Evolutionary conservation across 495 filamentous ascomycete genomes (phyloP), one percentile per base, ranked within the genome.

Genomic region (Hyphodiscus hymeniophilus): DNA sequence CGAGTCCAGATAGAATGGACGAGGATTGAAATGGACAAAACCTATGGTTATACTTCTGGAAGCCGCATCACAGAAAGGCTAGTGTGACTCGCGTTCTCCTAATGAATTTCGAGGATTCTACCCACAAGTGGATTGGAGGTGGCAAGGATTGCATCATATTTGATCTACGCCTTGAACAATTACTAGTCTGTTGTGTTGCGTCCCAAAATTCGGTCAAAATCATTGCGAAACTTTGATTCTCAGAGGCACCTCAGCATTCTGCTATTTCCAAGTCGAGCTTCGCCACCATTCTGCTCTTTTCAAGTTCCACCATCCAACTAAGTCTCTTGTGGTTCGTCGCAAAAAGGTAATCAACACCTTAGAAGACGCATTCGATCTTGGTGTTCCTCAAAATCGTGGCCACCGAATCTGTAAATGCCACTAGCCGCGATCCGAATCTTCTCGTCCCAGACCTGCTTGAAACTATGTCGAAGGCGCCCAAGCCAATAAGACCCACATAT

Each of bases 341-440:
- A 46, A 80, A 84, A 1, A 78, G 80, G 58, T 80, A 82, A 49
- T 80, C 77, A 12, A 80, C 73, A 46, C 72, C 76, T 51, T 72
- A 82, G 63, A 84, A 46, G 13, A 82, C 67, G 10, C 60, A 59
- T 6, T 80, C 72, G 26, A 72, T 60, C 50, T 61, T 68, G 7
- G 70, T 76, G 22, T 72, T 75, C 11, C 66, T 45, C 56, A 82
- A 52, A 13, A 80, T 59, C 63, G 59, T 68, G 50, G 65, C 62
- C 59, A 83, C 51, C 4, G 73, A 75, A 15, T 74, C 69, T 74
- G 55, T 79, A 84, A 38, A 78, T 71, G 0, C 80, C 80, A 22
- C 68, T 74, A 2, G 81, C 82, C 5, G 80, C 84, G 41, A 85
- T 72, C 76, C 75, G 84, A 28, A 85, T 63, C 47, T 85, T 82